Conservation (phyloP, 2,329 filamentous ascomycete genomes). For the Trichoderma guizhouense region DNA sequence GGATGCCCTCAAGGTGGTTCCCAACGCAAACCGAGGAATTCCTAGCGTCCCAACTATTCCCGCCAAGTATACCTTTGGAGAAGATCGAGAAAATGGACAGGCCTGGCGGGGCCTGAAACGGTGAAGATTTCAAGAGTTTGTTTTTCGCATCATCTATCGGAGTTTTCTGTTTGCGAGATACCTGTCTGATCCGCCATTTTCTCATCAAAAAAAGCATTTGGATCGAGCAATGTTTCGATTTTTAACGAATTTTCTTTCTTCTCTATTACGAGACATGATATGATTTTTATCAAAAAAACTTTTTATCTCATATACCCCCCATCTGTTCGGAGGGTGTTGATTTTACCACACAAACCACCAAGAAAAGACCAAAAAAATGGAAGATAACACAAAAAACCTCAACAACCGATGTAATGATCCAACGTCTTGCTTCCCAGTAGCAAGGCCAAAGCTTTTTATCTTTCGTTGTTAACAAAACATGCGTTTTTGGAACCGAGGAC, state of each 20-base stretch:
- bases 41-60: conserved; percentile 45
- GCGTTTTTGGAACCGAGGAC: neutral
- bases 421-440: conserved; percentile 13
- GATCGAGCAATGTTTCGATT: neutral
- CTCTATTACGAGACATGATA: conserved; percentile 13
- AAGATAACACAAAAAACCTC: neutral
- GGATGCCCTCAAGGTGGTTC: conserved; percentile 39
- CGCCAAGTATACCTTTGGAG: conserved; percentile 37
- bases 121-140: neutral
- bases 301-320: conserved; percentile 9
- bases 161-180: neutral
- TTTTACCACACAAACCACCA: neutral
- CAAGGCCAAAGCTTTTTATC: conserved; percentile 5
- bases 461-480: conserved; percentile 17
- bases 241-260: conserved; percentile 17
- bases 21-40: conserved; percentile 46
- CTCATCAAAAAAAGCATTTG: conserved; percentile 5
- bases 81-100: conserved; percentile 34
- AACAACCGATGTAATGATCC: conserved; percentile 16
- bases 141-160: neutral
- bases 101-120: conserved; percentile 32
- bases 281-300: conserved; percentile 2
- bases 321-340: neutral
- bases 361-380: neutral
- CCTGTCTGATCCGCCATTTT: conserved; percentile 2